Base-by-base conservation (phyloP, 306 rosid genomes). In the Canavalia ensiformis region DNA sequence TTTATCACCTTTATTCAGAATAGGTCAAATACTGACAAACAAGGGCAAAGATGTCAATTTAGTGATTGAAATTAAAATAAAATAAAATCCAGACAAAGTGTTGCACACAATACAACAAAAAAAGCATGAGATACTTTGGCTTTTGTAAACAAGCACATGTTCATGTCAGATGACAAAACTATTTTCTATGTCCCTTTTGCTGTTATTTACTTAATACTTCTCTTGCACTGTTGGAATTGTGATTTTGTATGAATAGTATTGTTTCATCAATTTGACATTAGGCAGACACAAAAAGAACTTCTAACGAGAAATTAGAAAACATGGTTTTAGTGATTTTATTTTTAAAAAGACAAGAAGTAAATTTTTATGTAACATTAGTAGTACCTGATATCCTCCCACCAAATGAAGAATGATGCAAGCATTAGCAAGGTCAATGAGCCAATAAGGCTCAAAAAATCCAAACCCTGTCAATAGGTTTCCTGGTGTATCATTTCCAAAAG, bases 351-450 rank as follows among this genome's bases (percentile, higher is more conserved):
- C 25, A 37, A 37, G 4, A 37, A 2, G 1, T 37, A 2, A 37
- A 37, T 37, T 37, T 37, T 37, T 37, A 37, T 37, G 4, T 37
- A 37, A 37, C 41, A 37, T 4, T 37, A 37, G 2, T 37, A 89
- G 75, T 91, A 94, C 98, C 97, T 92, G 98, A 86, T 90, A 94
- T 44, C 95, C 97, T 87, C 97, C 98, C 18, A 94, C 84, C 86
- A 94, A 70, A 77, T 94, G 95, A 68, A 94, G 51, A 74, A 90
- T 82, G 42, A 94, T 74, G 84, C 95, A 94, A 49, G 81, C 95
- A 87, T 94, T 91, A 2, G 98, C 97, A 3, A 94, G 9, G 76
- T 89, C 92, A 64, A 94, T 4, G 68, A 94, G 97, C 98, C 97
- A 94, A 64, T 33, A 89, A 67, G 94, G 98, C 58, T 92, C 92